Percentiles rank a stretch among this genome's conserved stretches.
These are phyloP conservation scores for Graphium sp. DNA, from an alignment of 2,329 filamentous ascomycete genomes.

Conservation along the genomic window DNA sequence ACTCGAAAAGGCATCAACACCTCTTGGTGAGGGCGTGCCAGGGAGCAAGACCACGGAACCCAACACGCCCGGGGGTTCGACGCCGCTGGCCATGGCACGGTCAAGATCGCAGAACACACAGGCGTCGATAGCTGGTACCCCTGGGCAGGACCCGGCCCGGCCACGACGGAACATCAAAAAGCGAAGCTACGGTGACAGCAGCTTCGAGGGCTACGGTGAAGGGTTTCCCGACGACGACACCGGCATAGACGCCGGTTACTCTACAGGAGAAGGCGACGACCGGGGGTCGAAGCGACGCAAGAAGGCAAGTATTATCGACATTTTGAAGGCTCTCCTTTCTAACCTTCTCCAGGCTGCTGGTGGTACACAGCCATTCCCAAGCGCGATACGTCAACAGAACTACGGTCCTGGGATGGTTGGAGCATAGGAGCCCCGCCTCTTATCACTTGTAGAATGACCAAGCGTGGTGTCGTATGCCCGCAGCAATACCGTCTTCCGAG, in stretches of 20 bases:
- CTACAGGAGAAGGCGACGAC: constrained; percentile 56
- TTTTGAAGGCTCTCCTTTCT: constrained; percentile 16
- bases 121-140: constrained; percentile 12
- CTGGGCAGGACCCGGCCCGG: constrained; percentile 29
- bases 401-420: constrained; percentile 43
- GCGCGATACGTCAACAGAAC: constrained; percentile 28
- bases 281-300: constrained; percentile 44
- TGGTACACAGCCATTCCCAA: constrained; percentile 22
- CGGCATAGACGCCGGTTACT: constrained; percentile 47
- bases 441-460: neutral
- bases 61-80: constrained; percentile 27
- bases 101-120: constrained; percentile 17
- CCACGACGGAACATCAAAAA: constrained; percentile 55
- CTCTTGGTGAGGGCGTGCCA: too few relatives aligned
- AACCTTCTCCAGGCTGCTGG: constrained; percentile 28
- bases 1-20: constrained; percentile 11
- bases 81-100: constrained; percentile 15
- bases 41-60: constrained; percentile 33
- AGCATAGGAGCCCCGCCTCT: constrained; percentile 18
- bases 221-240: constrained; percentile 52
- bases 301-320: constrained; percentile 29
- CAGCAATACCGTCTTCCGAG: neutral
- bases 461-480: neutral
- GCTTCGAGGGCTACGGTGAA: constrained; percentile 60
- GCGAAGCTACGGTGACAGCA: constrained; percentile 58